A percentile compares a stretch with the other conserved stretches of the same genome.
phyloP scores from a whole-genome alignment of 2,329 filamentous ascomycete genomes.

The Neospermospora avenae region DNA sequence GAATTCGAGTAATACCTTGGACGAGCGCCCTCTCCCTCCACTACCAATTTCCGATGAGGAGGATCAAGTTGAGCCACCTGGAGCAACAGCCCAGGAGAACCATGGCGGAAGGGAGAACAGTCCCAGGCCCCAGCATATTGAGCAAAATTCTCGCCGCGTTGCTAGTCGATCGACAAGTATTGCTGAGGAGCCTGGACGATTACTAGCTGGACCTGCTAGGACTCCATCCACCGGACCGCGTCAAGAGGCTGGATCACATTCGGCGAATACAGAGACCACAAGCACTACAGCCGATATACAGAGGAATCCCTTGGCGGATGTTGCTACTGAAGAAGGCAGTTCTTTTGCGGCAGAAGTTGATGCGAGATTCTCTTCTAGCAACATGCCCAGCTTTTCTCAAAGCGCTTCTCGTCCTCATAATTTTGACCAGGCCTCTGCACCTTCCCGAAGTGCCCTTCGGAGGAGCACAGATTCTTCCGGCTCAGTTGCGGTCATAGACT shows the following conservation, averaged over 20 bases:
- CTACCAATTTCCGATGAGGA: conserved; percentile 1
- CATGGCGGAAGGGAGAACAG: not conserved
- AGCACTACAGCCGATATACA: not conserved
- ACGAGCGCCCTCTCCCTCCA: conserved; percentile 11
- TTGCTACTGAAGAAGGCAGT: not conserved
- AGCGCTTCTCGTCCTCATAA: not conserved
- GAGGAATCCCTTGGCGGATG: no score
- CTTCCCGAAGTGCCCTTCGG: not conserved
- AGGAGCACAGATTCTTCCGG: not conserved
- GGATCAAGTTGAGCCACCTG: not conserved
- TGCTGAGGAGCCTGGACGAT: not conserved
- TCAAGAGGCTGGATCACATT: not conserved
- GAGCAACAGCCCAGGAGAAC: not conserved
- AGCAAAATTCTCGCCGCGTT: not conserved
- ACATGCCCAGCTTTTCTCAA: not conserved
- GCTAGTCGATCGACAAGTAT: not conserved
- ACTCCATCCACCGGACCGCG: not conserved
- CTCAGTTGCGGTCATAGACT: not conserved
- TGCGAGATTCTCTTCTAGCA: not conserved
- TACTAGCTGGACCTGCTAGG: not conserved
- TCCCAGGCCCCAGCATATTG: no score
- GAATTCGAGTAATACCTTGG: not conserved
- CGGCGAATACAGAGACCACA: not conserved
- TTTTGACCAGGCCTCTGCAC: not conserved
- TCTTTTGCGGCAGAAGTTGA: not conserved